A percentile compares a stretch with the other conserved stretches of the same genome.
Conservation (phyloP, 2,329 filamentous ascomycete species). For the Aspergillus persii region DNA sequence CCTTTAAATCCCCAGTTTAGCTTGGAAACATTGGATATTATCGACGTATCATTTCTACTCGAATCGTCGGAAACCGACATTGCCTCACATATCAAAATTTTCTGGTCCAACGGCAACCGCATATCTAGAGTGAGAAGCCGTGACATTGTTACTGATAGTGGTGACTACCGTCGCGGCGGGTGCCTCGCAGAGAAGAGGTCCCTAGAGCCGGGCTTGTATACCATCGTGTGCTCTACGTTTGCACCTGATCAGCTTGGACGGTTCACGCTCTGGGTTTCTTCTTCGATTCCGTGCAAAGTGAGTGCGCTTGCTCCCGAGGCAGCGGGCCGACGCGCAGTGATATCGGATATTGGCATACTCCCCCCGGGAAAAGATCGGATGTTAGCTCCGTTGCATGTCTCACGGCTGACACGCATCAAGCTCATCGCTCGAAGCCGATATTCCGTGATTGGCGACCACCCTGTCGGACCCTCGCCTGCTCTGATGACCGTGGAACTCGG, state of each 20-base stretch:
- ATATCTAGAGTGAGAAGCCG: slow-evolving; percentile 66
- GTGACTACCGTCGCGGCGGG: slow-evolving; percentile 82
- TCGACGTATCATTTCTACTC: slow-evolving; percentile 70
- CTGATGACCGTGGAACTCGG: slow-evolving; percentile 72
- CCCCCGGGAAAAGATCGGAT: slow-evolving; percentile 54
- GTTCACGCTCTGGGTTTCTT: slow-evolving; percentile 74
- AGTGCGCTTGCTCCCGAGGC: slow-evolving; percentile 66
- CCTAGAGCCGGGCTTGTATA: slow-evolving; percentile 74
- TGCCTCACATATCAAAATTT: slow-evolving; percentile 79
- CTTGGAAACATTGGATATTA: slow-evolving; percentile 55
- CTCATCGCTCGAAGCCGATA: slow-evolving; percentile 53
- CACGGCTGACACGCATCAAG: slow-evolving; percentile 61
- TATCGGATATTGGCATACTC: slow-evolving; percentile 48
- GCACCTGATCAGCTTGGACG: slow-evolving; percentile 72
- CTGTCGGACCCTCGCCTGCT: slow-evolving; percentile 52
- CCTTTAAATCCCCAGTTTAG: slow-evolving; percentile 85
- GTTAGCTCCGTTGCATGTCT: slow-evolving; percentile 50
- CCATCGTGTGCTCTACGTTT: slow-evolving; percentile 86
- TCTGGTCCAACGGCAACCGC: slow-evolving; percentile 72
- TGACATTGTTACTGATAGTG: slow-evolving; percentile 78
- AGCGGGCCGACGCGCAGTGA: slow-evolving; percentile 67
- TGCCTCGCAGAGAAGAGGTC: slow-evolving; percentile 63
- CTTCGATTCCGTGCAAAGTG: slow-evolving; percentile 55
- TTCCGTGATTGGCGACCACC: slow-evolving; percentile 37
- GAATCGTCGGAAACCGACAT: slow-evolving; percentile 65